phyloP scores from a whole-genome alignment of 2,329 filamentous ascomycete genomes.

The Alternaria conjuncta region DNA sequence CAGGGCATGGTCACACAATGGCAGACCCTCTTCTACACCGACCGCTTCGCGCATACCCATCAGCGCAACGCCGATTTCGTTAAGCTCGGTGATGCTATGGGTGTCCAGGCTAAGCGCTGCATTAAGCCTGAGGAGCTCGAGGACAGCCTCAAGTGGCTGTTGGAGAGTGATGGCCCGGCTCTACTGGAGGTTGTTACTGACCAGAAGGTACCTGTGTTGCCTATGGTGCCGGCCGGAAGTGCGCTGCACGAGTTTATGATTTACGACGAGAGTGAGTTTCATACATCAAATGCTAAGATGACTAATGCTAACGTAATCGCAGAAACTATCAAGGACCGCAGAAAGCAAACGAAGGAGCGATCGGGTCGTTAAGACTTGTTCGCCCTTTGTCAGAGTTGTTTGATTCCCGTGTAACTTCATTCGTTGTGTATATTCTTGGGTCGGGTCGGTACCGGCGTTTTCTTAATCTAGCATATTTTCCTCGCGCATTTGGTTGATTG shows the following conservation, averaged over 20 bases:
- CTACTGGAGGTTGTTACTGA: slow-evolving; percentile 92
- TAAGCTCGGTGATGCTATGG: slow-evolving; percentile 91
- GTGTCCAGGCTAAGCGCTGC: slow-evolving; percentile 75
- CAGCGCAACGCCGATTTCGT: slow-evolving; percentile 96
- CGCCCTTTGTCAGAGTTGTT: not conserved
- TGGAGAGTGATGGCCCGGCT: slow-evolving; percentile 83
- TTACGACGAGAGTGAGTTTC: slow-evolving; percentile 71
- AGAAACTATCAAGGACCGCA: slow-evolving; percentile 35
- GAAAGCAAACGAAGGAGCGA: slow-evolving; percentile 39
- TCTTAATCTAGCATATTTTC: not conserved
- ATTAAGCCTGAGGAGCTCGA: slow-evolving; percentile 78
- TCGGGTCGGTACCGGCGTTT: slow-evolving; percentile 25
- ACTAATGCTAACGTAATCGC: slow-evolving; percentile 11
- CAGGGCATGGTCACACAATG: slow-evolving; percentile 99
- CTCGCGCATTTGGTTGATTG: no score
- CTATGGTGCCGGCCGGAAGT: slow-evolving; percentile 91
- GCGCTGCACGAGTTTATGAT: slow-evolving; percentile 92
- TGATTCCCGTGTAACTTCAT: slow-evolving; percentile 15
- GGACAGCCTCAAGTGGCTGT: slow-evolving; percentile 83
- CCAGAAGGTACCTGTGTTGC: slow-evolving; percentile 88
- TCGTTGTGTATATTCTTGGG: slow-evolving; percentile 29
- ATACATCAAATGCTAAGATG: no score
- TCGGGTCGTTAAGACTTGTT: slow-evolving; percentile 31
- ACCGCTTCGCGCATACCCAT: slow-evolving; percentile 90
- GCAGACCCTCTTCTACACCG: slow-evolving; percentile 97